Percentiles rank a stretch among this genome's conserved stretches.
Conservation (phyloP, 352 stramenopile species). For the Globisporangium solare region DNA sequence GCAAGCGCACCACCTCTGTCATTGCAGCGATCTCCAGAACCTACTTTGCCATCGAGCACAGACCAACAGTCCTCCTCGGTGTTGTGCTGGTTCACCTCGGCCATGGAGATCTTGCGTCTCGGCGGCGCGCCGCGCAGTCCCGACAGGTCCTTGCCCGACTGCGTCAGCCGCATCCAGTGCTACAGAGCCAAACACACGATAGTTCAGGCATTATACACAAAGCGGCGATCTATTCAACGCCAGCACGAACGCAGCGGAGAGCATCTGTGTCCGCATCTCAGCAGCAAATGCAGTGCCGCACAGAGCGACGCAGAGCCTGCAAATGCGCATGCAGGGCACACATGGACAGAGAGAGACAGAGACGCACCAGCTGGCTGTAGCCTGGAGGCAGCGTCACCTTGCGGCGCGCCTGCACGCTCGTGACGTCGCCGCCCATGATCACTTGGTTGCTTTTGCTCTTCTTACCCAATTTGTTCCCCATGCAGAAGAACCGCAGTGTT, state of each 20-base stretch:
- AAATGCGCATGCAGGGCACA: not conserved
- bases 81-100: slow-evolving; percentile 87
- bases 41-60: slow-evolving; percentile 90
- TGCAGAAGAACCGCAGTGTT: not conserved
- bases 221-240: not conserved
- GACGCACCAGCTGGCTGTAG: slow-evolving; percentile 86
- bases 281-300: not conserved
- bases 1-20: not conserved
- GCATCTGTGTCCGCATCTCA: not conserved
- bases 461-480: not conserved
- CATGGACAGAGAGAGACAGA: not conserved
- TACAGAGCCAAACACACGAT: slow-evolving; percentile 23
- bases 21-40: not conserved
- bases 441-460: not conserved
- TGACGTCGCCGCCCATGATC: slow-evolving; percentile 52
- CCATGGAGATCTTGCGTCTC: slow-evolving; percentile 59
- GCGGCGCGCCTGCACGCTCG: slow-evolving; percentile 56
- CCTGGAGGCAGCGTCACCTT: slow-evolving; percentile 84
- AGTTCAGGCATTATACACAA: slow-evolving; percentile 1
- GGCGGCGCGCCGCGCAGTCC: slow-evolving; percentile 56
- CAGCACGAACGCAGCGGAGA: not conserved
- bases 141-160: slow-evolving; percentile 82
- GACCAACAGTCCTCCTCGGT: slow-evolving; percentile 92
- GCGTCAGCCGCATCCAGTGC: slow-evolving; percentile 92
- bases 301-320: not conserved